Conservation (phyloP, 2,329 filamentous ascomycete species). For the Lecanoromycetidae sp. region DNA sequence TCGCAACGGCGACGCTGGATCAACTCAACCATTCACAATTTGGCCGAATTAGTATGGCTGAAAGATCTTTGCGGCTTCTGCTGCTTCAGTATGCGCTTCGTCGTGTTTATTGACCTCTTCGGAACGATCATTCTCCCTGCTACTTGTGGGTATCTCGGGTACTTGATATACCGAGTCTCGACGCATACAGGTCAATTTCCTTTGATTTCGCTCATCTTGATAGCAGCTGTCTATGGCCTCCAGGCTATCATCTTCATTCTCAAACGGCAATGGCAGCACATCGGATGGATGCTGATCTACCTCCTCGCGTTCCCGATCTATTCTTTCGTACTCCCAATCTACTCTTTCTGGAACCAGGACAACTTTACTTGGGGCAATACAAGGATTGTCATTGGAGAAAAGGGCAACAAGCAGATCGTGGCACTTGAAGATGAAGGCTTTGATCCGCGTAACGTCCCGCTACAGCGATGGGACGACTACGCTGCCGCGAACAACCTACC, state of each 20-base stretch:
- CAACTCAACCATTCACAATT: conserved; percentile 95
- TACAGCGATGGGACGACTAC: conserved; percentile 97
- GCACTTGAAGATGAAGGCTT: conserved; percentile 74
- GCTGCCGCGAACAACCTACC: conserved; percentile 76
- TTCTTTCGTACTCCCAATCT: conserved; percentile 79
- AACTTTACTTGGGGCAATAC: conserved; percentile 99
- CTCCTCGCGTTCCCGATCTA: conserved; percentile 90
- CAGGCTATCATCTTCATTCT: conserved; percentile 94
- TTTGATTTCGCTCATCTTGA: conserved; percentile 72
- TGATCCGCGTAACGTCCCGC: conserved; percentile 81
- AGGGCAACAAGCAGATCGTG: conserved; percentile 80
- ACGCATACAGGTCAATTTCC: conserved; percentile 64
- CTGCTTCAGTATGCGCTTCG: conserved; percentile 94
- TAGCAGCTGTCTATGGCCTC: conserved; percentile 86
- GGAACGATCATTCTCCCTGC: conserved; percentile 87
- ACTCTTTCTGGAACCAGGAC: conserved; percentile 99
- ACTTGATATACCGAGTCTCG: conserved; percentile 70
- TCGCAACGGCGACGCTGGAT: conserved; percentile 99
- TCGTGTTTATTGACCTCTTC: conserved; percentile 87
- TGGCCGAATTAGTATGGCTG: conserved; percentile 78
- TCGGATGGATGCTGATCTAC: conserved; percentile 99
- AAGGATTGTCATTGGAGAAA: conserved; percentile 89
- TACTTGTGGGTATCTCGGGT: conserved; percentile 74
- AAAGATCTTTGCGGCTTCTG: conserved; percentile 97
- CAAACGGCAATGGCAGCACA: conserved; percentile 94